Conservation (phyloP, 2,329 filamentous ascomycete genomes). For the Sclerotinia sclerotiorum region DNA sequence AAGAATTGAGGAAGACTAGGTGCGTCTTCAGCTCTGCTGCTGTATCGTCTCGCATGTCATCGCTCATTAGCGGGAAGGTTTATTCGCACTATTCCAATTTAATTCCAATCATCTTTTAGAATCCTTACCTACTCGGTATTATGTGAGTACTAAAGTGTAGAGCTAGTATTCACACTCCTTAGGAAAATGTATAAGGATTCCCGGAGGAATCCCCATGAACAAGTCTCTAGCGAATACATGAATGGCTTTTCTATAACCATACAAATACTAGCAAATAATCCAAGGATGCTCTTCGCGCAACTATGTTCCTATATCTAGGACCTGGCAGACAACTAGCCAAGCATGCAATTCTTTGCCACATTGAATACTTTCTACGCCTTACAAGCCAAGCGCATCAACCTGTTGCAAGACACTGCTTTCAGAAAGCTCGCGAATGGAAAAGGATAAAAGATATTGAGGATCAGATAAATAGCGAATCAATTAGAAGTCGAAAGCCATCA, state of each 20-base stretch:
- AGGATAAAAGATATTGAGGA: too few species aligned
- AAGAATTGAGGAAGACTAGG: background rate
- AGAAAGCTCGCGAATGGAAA: background rate
- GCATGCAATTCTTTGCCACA: background rate
- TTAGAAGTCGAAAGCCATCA: too few species aligned
- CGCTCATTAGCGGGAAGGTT: background rate
- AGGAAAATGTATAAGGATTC: background rate
- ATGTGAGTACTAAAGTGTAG: background rate
- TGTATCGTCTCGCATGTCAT: background rate
- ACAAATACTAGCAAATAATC: background rate
- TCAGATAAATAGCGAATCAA: too few species aligned
- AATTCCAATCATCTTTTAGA: background rate
- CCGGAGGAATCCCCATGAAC: background rate
- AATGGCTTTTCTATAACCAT: background rate
- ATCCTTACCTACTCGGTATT: background rate
- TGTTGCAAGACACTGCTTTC: background rate
- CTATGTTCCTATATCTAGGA: background rate
- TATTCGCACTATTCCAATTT: background rate
- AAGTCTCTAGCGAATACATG: background rate
- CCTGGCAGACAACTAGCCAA: fast-evolving
- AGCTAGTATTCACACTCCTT: background rate
- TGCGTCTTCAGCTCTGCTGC: background rate
- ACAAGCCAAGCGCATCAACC: background rate
- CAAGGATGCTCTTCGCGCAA: background rate
- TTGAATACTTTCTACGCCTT: background rate